Conservation (phyloP, 208 protist genomes). For the Trypanosoma congolense region DNA sequence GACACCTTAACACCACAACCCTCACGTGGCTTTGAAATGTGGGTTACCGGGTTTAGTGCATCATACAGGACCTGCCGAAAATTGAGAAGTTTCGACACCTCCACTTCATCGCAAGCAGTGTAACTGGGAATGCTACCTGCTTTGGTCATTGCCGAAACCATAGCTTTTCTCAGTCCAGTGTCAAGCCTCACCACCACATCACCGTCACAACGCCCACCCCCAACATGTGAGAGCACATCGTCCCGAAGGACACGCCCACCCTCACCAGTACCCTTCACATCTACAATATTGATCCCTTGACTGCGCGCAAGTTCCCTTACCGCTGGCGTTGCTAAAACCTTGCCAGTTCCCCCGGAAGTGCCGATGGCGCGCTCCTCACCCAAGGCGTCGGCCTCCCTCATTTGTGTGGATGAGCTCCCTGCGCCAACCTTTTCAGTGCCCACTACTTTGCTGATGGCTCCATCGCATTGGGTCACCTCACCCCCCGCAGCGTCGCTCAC, state of each 20-base stretch:
- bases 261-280: constrained; percentile 57
- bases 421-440: too few species aligned
- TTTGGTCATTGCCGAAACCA: constrained; percentile 93
- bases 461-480: neutral
- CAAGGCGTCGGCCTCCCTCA: neutral
- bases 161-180: constrained; percentile 53
- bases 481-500: constrained; percentile 18
- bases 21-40: constrained; percentile 7
- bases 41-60: constrained; percentile 24
- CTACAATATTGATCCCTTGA: constrained; percentile 70
- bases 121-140: constrained; percentile 86
- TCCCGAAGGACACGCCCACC: constrained; percentile 90
- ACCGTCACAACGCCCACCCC: neutral
- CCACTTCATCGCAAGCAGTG: constrained; percentile 87
- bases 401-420: too few species aligned
- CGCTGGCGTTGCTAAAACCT: constrained; percentile 88
- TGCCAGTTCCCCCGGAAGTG: constrained; percentile 3
- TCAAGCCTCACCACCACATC: constrained; percentile 38
- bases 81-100: constrained; percentile 69
- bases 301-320: constrained; percentile 84
- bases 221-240: constrained; percentile 58
- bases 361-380: neutral
- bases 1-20: constrained; percentile 45
- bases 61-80: constrained; percentile 43
- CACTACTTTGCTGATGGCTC: neutral